A percentile compares a stretch with the other conserved stretches of the same genome.
phyloP scores from a whole-genome alignment of 148 eudicot species.

The Rhododendron ferrugineum region DNA sequence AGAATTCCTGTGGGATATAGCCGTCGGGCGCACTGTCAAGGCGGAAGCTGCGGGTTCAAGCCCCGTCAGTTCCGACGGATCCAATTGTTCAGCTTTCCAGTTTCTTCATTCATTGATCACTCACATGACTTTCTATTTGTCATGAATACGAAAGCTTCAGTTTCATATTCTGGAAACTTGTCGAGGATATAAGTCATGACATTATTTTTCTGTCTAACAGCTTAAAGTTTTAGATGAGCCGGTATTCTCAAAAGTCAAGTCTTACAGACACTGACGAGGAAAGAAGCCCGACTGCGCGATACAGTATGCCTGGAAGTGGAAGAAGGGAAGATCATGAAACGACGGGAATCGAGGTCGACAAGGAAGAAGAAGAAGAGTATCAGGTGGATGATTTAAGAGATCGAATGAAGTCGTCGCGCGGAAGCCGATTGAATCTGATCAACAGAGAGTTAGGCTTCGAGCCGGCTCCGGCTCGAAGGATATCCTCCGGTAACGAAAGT shows the following conservation, averaged over 20 bases:
- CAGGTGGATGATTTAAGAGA: slow-evolving; percentile 42
- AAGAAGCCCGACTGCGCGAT: too few species aligned
- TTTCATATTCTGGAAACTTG: neutral
- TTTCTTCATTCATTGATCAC: neutral
- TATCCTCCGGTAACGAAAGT: slow-evolving; percentile 39
- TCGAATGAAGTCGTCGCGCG: slow-evolving; percentile 31
- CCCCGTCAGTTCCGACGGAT: too few species aligned
- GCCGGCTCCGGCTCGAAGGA: slow-evolving; percentile 10
- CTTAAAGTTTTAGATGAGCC: too few species aligned
- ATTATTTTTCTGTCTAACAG: too few species aligned
- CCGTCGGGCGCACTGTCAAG: too few species aligned
- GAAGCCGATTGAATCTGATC: slow-evolving; percentile 39
- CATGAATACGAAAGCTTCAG: neutral
- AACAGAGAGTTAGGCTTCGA: slow-evolving; percentile 38
- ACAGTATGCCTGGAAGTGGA: neutral
- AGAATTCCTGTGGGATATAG: too few species aligned
- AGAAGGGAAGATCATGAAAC: neutral
- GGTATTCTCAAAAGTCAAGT: too few species aligned
- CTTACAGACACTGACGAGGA: too few species aligned
- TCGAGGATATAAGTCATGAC: neutral
- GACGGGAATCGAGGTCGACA: neutral
- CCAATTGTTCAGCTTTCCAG: neutral
- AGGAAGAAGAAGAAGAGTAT: slow-evolving; percentile 26
- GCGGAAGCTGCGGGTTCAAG: too few species aligned
- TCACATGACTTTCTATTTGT: neutral